A percentile compares a stretch with the other conserved stretches of the same genome.
These are phyloP conservation scores for Penicillium steckii DNA, from an alignment of 495 filamentous ascomycete species.

Conservation along the genomic window DNA sequence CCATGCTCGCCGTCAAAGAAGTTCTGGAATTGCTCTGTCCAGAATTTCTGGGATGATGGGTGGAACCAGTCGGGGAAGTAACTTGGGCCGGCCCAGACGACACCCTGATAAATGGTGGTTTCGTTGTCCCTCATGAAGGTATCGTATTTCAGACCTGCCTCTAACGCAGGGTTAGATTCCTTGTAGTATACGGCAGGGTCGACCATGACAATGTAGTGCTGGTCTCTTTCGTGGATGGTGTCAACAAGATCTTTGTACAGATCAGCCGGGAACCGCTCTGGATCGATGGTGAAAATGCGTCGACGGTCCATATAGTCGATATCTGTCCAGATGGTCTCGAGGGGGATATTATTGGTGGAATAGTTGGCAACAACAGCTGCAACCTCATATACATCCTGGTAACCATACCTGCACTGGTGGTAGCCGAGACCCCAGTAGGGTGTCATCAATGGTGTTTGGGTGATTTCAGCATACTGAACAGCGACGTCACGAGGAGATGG, in stretches of 20 bases:
- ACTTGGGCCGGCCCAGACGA: slow-evolving; percentile 26
- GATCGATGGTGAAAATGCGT: slow-evolving; percentile 23
- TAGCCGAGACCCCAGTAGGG: slow-evolving; percentile 16
- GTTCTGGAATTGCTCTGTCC: slow-evolving; percentile 14
- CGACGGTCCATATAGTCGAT: slow-evolving; percentile 28
- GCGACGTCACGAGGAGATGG: slow-evolving; percentile 49
- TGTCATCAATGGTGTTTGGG: not conserved
- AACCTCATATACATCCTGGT: slow-evolving; percentile 47
- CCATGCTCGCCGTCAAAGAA: slow-evolving; percentile 14
- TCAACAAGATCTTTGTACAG: slow-evolving; percentile 15
- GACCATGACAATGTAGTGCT: slow-evolving; percentile 25
- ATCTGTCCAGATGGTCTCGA: slow-evolving; percentile 61
- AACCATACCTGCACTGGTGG: slow-evolving; percentile 59
- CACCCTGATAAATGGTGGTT: slow-evolving; percentile 17
- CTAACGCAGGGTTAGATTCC: slow-evolving; percentile 6
- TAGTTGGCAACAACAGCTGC: slow-evolving; percentile 51
- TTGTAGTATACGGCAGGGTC: slow-evolving; percentile 20
- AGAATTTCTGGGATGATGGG: slow-evolving; percentile 18
- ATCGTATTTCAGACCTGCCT: slow-evolving; percentile 12
- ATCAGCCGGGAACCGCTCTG: slow-evolving; percentile 16
- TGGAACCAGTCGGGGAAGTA: slow-evolving; percentile 28
- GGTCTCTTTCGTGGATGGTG: slow-evolving; percentile 17
- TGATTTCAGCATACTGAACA: slow-evolving; percentile 42
- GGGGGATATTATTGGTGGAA: slow-evolving; percentile 45
- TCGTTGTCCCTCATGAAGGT: slow-evolving; percentile 19